Base-by-base conservation (phyloP, 2,329 filamentous ascomycete genomes). In the Talaromyces sp. region DNA sequence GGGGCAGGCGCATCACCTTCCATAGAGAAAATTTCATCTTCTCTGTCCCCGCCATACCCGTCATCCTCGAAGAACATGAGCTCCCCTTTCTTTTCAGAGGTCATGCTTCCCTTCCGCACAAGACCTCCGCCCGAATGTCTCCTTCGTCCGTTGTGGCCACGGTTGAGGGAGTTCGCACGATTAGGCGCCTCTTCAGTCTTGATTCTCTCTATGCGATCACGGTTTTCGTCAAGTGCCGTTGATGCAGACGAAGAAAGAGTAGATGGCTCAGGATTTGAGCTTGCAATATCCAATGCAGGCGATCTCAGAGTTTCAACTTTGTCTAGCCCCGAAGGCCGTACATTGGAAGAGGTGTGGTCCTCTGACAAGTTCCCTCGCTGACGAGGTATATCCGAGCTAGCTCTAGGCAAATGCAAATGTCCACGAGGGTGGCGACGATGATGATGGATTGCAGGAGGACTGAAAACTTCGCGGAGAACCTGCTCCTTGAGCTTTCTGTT, bases 61-160 rank as follows among this genome's bases (percentile, higher is more conserved):
- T 93, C 90, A 62, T 95, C 90, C 65, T 96, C 91, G 64, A 89
- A 92, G 63, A 92, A 96, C 69, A 96, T 87, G n/a, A 97, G 79
- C 57, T 89, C 83, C n/a, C 90, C 88, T 47, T 88, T 80, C 9
- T 83, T 80, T 11, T 87, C 83, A 16, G 81, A 82, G 42, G 82
- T 79, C 6, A 96, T 87, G 57, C 91, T 89, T 51, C 83, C 78
- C 20, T 90, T 88, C 65, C 89, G 87, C 53, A 89, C 85, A 22
- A 97, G 80, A 4, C 91, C 91, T 59, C 90, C 90, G 44, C 91
- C 92, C 5, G 91, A 97, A 71, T 95, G 94, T 20, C 93, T 86
- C 54, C 92, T 84, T 68, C 82, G 72, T 20, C 73, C 64, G 24
- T 57, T 58, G 30, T 71, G 71, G 45, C 67, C 58, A 36, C 65